Evolutionary conservation across 2,329 filamentous ascomycete genomes (phyloP), one percentile per base, ranked within the genome.

Genomic region (Sporothrix curviconia): DNA sequence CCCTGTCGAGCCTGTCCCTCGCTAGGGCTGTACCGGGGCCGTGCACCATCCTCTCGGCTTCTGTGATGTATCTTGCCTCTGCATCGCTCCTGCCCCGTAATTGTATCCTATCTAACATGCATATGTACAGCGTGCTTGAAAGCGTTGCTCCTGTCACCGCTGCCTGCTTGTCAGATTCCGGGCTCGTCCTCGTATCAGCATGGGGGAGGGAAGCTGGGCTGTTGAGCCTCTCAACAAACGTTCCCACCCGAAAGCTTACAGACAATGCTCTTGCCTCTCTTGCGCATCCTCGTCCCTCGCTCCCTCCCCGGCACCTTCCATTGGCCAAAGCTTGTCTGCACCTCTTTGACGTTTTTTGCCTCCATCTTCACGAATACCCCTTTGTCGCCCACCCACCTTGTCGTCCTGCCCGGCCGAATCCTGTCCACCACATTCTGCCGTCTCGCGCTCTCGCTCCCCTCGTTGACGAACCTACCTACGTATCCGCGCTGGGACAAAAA

Each of bases 291-390:
- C 25, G 25, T 47, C 44, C 28, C 34, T 32, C 32, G 30, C 19
- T 25, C 32, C 6, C 22, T 25, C 9, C 14, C 47, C 46, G 22
- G 15, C 2, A 14, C 24, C 15, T 19, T 4, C 19, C 49, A 51
- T 39, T 39, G 34, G 47, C 15, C 49, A 22, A 30, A 40, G 49
- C 49, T 39, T 39, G 12, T 22, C 49, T 51, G 49, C 34, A 51
- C 7, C 8, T 39, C 24, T 17, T 22, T 15, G 34, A 19, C 24
- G 46, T n/a, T 34, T 39, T 39, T 51, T 39, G 32, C 49, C 15
- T 51, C 49, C 49, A 51, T 39, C 37, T 34, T 40, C 49, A 51
- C 49, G 49, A 51, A 51, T 51, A 51, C 49, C 49, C 49, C 49
- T 22, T 51, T 8, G 22, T 15, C 34, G 25, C 49, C 49, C 49